A percentile compares a stretch with the other conserved stretches of the same genome.
These are phyloP conservation scores for Cercospora sp. DNA, from an alignment of 2,329 filamentous ascomycete species.

Conservation along the genomic window DNA sequence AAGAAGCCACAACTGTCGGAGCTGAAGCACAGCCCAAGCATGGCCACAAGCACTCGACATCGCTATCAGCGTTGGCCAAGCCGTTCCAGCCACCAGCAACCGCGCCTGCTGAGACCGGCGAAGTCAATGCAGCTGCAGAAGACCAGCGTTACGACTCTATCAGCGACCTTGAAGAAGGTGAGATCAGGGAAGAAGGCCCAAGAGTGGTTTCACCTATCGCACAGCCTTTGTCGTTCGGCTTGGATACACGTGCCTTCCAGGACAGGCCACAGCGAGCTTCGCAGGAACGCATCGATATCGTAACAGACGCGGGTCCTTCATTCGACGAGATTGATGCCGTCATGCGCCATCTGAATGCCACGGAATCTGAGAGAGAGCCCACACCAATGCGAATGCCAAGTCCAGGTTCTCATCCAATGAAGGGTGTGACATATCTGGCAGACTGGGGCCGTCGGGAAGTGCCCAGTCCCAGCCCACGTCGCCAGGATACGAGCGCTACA, in stretches of 20 bases:
- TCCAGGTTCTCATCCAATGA: slow-evolving; percentile 32
- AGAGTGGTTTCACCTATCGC: slow-evolving; percentile 23
- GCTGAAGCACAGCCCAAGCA: slow-evolving; percentile 17
- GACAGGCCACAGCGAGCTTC: slow-evolving; percentile 9
- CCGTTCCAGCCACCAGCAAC: slow-evolving; percentile 58
- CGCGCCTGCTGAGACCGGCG: neutral
- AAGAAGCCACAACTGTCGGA: slow-evolving; percentile 8
- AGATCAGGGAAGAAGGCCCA: slow-evolving; percentile 33
- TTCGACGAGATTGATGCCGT: slow-evolving; percentile 90
- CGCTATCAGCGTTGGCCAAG: slow-evolving; percentile 69
- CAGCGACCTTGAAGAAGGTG: slow-evolving; percentile 39
- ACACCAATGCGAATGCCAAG: slow-evolving; percentile 30
- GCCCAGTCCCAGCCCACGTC: slow-evolving; percentile 67
- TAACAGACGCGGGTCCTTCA: slow-evolving; percentile 46
- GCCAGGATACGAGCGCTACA: slow-evolving; percentile 18
- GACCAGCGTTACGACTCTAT: slow-evolving; percentile 31
- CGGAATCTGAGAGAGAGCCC: slow-evolving; percentile 62
- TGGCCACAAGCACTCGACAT: slow-evolving; percentile 41
- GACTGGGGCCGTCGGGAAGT: slow-evolving; percentile 62
- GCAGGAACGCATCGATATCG: slow-evolving; percentile 26
- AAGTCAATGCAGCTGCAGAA: slow-evolving; percentile 4
- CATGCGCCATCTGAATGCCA: slow-evolving; percentile 80
- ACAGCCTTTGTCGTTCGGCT: slow-evolving; percentile 4
- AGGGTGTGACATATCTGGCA: slow-evolving; percentile 36
- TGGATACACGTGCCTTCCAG: slow-evolving; percentile 14